Conservation (phyloP, 2,329 filamentous ascomycete species). For the Ceratocystis smalleyi region DNA sequence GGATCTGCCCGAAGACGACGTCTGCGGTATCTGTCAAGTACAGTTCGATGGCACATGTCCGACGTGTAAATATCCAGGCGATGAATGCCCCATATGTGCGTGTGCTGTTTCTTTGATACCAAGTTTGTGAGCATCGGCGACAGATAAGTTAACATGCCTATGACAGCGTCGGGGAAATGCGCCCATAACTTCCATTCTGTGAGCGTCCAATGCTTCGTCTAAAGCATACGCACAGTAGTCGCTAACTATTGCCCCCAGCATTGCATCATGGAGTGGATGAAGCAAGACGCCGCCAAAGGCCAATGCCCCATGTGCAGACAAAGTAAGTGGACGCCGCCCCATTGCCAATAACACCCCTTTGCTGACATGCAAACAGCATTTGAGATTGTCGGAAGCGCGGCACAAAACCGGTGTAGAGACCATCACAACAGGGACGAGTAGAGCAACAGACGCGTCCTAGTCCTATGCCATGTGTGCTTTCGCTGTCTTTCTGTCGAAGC, state of each 20-base stretch:
- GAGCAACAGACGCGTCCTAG: too few species aligned
- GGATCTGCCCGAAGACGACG: constrained; percentile 94
- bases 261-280: constrained; percentile 91
- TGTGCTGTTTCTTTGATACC: constrained; percentile 18
- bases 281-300: constrained; percentile 81
- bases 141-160: not conserved
- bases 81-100: constrained; percentile 82
- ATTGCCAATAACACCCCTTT: not conserved
- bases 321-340: constrained; percentile 37
- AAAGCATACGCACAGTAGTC: constrained; percentile 18
- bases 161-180: constrained; percentile 79
- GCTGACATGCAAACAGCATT: constrained; percentile 11
- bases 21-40: constrained; percentile 95
- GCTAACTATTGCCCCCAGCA: constrained; percentile 40
- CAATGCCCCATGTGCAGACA: constrained; percentile 98
- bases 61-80: constrained; percentile 92
- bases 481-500: too few species aligned
- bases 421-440: not conserved
- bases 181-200: constrained; percentile 98
- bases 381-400: not conserved
- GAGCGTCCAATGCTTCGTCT: constrained; percentile 20
- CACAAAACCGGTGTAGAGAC: not conserved
- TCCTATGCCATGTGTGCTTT: too few species aligned
- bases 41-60: constrained; percentile 97
- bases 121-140: constrained; percentile 8